Evolutionary conservation across 257 asterid species (phyloP).

Genomic region (Nicotiana tomentosiformis): DNA sequence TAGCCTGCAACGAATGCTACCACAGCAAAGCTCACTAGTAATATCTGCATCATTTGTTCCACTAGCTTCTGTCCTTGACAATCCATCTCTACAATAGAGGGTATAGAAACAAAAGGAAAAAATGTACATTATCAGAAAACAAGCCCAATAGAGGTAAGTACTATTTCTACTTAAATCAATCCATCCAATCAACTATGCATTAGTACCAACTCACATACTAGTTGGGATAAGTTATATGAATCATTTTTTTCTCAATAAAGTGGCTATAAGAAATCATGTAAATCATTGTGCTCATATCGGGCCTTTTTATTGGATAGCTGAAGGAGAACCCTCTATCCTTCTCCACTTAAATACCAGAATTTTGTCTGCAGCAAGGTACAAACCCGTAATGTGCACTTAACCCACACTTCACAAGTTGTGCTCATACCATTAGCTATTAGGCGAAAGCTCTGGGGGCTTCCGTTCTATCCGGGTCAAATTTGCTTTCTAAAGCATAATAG

Average conservation of each 20-base stretch:
- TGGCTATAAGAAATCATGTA: too few relatives aligned
- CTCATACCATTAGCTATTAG: too few relatives aligned
- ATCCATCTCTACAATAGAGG: conserved; percentile 38
- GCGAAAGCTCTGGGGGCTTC: too few relatives aligned
- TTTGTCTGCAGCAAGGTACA: too few relatives aligned
- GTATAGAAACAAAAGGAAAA: not conserved
- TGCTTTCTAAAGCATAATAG: not conserved
- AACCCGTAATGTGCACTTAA: too few relatives aligned
- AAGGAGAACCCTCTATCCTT: too few relatives aligned
- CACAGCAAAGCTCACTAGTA: conserved; percentile 48
- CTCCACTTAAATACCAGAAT: too few relatives aligned
- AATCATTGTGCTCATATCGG: too few relatives aligned
- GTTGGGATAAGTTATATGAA: not conserved
- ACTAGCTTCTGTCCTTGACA: conserved; percentile 85
- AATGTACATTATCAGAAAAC: not conserved
- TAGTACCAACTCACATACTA: not conserved
- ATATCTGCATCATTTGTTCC: conserved; percentile 70
- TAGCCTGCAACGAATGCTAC: conserved; percentile 57
- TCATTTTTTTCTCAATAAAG: not conserved
- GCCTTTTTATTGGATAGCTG: too few relatives aligned
- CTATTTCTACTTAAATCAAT: not conserved
- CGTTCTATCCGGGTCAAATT: not conserved
- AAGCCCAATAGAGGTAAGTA: not conserved
- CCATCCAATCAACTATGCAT: not conserved
- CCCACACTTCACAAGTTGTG: too few relatives aligned